These are phyloP conservation scores for Stemphylium vesicarium DNA, from an alignment of 2,329 filamentous ascomycete genomes.

Conservation along the genomic window DNA sequence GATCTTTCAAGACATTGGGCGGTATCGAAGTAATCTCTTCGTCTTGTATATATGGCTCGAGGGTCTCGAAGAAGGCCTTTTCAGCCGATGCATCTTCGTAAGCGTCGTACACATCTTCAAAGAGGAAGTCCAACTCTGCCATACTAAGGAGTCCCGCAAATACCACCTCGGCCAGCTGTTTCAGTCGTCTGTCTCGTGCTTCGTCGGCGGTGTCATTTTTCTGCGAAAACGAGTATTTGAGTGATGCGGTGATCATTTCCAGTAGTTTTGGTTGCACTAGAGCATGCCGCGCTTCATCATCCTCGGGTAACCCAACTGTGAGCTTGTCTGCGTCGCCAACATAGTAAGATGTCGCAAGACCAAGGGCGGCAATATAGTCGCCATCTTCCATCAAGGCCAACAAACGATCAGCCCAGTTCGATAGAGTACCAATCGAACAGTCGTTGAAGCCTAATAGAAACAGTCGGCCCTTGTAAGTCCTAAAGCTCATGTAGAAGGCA, in stretches of 20 bases:
- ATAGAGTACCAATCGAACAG: conserved; percentile 85
- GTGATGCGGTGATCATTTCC: conserved; percentile 90
- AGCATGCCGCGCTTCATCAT: conserved; percentile 73
- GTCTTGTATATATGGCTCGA: conserved; percentile 88
- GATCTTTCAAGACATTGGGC: conserved; percentile 81
- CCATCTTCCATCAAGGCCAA: conserved; percentile 95
- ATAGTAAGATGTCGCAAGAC: conserved; percentile 90
- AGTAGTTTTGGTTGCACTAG: conserved; percentile 88
- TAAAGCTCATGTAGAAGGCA: conserved; percentile 98
- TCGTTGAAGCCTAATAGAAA: conserved; percentile 96
- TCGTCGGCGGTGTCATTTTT: conserved; percentile 58
- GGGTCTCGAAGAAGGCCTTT: conserved; percentile 81
- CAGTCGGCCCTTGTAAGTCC: conserved; percentile 89
- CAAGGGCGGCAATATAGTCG: conserved; percentile 92
- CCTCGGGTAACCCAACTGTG: conserved; percentile 90
- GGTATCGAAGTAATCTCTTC: conserved; percentile 76
- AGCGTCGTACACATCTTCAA: conserved; percentile 88
- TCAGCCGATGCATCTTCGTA: conserved; percentile 79
- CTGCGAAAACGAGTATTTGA: conserved; percentile 85
- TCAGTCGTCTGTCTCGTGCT: conserved; percentile 66
- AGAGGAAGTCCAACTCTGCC: conserved; percentile 80
- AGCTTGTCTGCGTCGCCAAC: conserved; percentile 90
- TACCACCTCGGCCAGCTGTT: conserved; percentile 80
- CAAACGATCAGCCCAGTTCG: conserved; percentile 95
- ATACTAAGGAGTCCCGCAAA: conserved; percentile 84